Percentiles rank a stretch among this genome's conserved stretches.
Conservation (phyloP, 331 rosid species). For the Saraca asoca region DNA sequence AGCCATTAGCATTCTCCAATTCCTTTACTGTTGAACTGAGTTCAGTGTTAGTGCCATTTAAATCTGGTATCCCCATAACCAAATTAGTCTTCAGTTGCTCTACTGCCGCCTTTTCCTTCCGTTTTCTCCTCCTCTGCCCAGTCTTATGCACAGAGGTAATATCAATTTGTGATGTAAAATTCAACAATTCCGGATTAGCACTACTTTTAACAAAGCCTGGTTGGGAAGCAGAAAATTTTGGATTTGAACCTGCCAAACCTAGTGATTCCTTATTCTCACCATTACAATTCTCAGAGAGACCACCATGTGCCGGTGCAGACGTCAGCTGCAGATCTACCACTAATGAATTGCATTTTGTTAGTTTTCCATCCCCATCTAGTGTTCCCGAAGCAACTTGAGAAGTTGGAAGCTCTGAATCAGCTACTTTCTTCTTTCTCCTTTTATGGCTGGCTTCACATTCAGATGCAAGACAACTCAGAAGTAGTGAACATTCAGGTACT, state of each 20-base stretch:
- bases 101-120: slow-evolving; percentile 40
- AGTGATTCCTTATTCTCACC: slow-evolving; percentile 29
- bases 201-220: slow-evolving; percentile 29
- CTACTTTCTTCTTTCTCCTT: slow-evolving; percentile 43
- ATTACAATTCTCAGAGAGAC: slow-evolving; percentile 22
- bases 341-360: slow-evolving; percentile 52
- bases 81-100: slow-evolving; percentile 29
- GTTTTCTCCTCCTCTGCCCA: slow-evolving; percentile 42
- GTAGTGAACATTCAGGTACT: slow-evolving; percentile 34
- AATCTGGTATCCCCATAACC: slow-evolving; percentile 60
- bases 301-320: slow-evolving; percentile 11
- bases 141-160: slow-evolving; percentile 29
- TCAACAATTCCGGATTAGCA: slow-evolving; percentile 17
- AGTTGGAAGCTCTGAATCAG: slow-evolving; percentile 37
- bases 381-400: slow-evolving; percentile 37
- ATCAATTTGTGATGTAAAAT: slow-evolving; percentile 31
- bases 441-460: slow-evolving; percentile 39
- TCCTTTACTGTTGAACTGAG: slow-evolving; percentile 41
- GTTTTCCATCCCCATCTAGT: slow-evolving; percentile 34
- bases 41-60: slow-evolving; percentile 57
- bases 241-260: slow-evolving; percentile 26
- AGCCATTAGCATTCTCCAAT: slow-evolving; percentile 35
- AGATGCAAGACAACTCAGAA: slow-evolving; percentile 34
- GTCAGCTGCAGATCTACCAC: slow-evolving; percentile 63
- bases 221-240: slow-evolving; percentile 21